Evolutionary conservation across 352 stramenopile species (phyloP).

Genomic region (Saprolegnia diclina): DNA sequence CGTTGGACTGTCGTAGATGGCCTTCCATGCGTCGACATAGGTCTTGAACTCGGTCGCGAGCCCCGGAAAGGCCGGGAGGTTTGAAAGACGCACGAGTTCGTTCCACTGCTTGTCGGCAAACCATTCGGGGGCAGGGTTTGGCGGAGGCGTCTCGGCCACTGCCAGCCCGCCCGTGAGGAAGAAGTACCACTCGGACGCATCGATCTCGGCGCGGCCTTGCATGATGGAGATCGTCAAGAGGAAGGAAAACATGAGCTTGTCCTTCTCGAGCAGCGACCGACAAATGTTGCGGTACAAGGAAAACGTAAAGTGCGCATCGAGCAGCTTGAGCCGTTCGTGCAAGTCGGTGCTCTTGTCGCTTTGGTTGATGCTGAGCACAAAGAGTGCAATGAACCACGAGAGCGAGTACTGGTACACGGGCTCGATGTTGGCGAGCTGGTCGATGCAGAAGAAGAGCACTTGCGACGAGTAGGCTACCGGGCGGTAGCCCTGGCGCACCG

Average conservation of each 20-base stretch:
- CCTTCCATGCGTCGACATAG: conserved; percentile 76
- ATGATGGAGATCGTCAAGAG: conserved; percentile 85
- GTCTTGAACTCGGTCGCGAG: conserved; percentile 81
- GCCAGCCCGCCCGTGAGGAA: conserved; percentile 90
- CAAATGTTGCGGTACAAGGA: conserved; percentile 91
- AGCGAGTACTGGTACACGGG: conserved; percentile 92
- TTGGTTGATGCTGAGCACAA: conserved; percentile 82
- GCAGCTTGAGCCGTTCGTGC: conserved; percentile 63
- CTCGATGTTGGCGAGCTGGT: conserved; percentile 91
- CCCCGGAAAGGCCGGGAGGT: conserved; percentile 64
- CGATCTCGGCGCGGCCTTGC: conserved; percentile 67
- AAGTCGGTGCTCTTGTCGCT: conserved; percentile 77
- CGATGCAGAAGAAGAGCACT: conserved; percentile 93
- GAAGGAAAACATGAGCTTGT: conserved; percentile 93
- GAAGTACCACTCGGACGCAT: conserved; percentile 89
- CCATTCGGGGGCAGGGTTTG: conserved; percentile 88
- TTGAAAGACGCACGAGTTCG: conserved; percentile 85
- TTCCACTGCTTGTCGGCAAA: conserved; percentile 91
- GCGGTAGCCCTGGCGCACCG: conserved; percentile 81
- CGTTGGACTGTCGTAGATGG: conserved; percentile 79
- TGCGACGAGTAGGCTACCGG: conserved; percentile 86
- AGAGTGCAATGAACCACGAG: conserved; percentile 91
- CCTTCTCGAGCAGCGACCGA: conserved; percentile 88
- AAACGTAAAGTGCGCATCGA: conserved; percentile 88
- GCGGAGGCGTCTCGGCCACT: conserved; percentile 77